These are phyloP conservation scores for Tricholoma bakamatsutake DNA, from an alignment of 768 basidiomycete species.

Conservation along the genomic window DNA sequence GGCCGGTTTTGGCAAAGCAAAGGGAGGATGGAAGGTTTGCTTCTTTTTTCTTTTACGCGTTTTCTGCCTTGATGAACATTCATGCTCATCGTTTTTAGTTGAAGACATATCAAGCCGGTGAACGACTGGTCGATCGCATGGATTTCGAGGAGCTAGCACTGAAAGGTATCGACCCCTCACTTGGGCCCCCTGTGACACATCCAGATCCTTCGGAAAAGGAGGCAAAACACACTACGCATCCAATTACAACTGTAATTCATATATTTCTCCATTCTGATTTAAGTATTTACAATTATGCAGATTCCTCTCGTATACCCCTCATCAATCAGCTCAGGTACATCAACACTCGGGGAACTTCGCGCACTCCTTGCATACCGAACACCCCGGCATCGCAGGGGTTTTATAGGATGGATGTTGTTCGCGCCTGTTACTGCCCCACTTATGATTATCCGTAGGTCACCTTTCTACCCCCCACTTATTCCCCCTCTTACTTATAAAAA, in stretches of 20 bases:
- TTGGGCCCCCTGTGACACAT: slow-evolving; percentile 46
- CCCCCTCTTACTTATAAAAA: not conserved
- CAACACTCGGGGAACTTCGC: slow-evolving; percentile 41
- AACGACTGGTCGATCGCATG: slow-evolving; percentile 61
- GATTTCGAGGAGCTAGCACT: slow-evolving; percentile 80
- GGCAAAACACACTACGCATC: slow-evolving; percentile 9
- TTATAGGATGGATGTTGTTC: slow-evolving; percentile 58
- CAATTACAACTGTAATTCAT: slow-evolving; percentile 4
- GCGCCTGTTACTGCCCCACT: slow-evolving; percentile 75
- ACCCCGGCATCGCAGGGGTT: slow-evolving; percentile 61
- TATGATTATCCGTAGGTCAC: slow-evolving; percentile 62
- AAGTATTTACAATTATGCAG: slow-evolving; percentile 27
- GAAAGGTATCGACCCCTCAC: slow-evolving; percentile 64
- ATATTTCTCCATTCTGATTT: not conserved
- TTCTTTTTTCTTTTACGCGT: slow-evolving; percentile 1
- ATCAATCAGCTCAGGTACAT: slow-evolving; percentile 27
- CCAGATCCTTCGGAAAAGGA: slow-evolving; percentile 12
- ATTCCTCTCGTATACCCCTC: slow-evolving; percentile 63
- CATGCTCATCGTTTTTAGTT: slow-evolving; percentile 31
- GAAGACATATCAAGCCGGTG: slow-evolving; percentile 56
- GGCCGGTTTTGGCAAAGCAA: slow-evolving; percentile 63
- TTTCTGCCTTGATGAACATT: not conserved
- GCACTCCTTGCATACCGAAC: slow-evolving; percentile 47
- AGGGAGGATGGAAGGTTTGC: slow-evolving; percentile 71
- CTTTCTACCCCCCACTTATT: not conserved